Evolutionary conservation across 768 basidiomycete species (phyloP).

Genomic region (Galerina sulciceps): DNA sequence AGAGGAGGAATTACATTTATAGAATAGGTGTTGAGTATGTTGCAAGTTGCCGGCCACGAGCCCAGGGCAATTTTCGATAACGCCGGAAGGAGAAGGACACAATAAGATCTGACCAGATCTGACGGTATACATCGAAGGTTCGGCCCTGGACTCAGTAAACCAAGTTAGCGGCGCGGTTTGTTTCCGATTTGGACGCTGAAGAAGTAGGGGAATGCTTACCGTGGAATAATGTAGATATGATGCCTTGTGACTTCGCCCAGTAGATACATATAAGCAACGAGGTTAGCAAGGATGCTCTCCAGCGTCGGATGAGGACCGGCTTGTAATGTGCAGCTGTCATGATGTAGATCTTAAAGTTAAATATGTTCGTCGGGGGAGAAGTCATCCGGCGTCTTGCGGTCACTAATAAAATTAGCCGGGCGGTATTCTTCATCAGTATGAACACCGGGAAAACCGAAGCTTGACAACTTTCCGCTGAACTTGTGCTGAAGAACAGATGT

Average conservation of each 20-base stretch:
- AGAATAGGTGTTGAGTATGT: conserved; percentile 3
- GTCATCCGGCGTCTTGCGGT: conserved; percentile 19
- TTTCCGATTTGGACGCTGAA: conserved; percentile 5
- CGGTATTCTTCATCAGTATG: conserved; percentile 18
- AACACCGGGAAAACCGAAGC: conserved; percentile 19
- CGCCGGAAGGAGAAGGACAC: conserved; percentile 11
- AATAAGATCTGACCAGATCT: conserved; percentile 16
- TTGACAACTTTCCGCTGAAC: conserved; percentile 5
- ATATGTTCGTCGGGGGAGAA: conserved; percentile 16
- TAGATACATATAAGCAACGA: not conserved
- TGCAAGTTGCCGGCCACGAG: conserved; percentile 12
- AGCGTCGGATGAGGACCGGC: not conserved
- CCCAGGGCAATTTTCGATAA: conserved; percentile 11
- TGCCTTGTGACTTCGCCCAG: conserved; percentile 5
- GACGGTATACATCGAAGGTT: conserved; percentile 14
- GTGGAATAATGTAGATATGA: conserved; percentile 5
- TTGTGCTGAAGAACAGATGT: not conserved
- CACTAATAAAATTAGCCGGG: conserved; percentile 19
- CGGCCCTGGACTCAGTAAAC: conserved; percentile 8
- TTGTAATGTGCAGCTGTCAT: conserved; percentile 4
- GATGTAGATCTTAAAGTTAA: conserved; percentile 11
- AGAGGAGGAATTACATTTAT: conserved; percentile 6
- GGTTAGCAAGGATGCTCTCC: not conserved
- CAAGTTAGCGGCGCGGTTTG: conserved; percentile 8
- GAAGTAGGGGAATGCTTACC: conserved; percentile 1